phyloP scores from a whole-genome alignment of 73 alveolate genomes.

The Paramecium biaurelia region DNA sequence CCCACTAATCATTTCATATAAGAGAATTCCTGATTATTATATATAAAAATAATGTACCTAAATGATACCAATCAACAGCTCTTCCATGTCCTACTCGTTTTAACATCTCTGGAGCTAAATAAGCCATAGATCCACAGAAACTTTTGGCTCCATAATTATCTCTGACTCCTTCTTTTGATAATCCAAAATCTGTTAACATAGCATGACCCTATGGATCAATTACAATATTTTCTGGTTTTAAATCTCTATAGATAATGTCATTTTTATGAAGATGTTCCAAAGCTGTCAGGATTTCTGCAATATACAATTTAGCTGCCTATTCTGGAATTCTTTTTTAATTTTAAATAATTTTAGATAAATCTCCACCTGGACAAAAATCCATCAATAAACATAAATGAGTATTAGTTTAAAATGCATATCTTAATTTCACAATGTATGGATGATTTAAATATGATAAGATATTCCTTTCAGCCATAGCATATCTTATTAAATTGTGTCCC shows the following conservation, averaged over 20 bases:
- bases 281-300: conserved; percentile 82
- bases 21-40: conserved; percentile 67
- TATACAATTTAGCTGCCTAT: conserved; percentile 81
- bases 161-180: conserved; percentile 73
- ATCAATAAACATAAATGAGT: conserved; percentile 85
- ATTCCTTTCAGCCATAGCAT: conserved; percentile 80
- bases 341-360: conserved; percentile 69
- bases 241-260: conserved; percentile 76
- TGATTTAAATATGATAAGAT: conserved; percentile 53
- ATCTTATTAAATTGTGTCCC: conserved; percentile 89
- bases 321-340: conserved; percentile 66
- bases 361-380: conserved; percentile 96
- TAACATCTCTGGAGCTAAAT: conserved; percentile 84
- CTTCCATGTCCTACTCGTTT: conserved; percentile 71
- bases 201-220: conserved; percentile 76
- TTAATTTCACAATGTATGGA: conserved; percentile 87
- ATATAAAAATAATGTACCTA: conserved; percentile 70
- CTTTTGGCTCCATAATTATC: conserved; percentile 64
- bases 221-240: conserved; percentile 81
- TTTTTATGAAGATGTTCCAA: conserved; percentile 78
- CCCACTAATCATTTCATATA: conserved; percentile 48
- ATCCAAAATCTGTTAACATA: conserved; percentile 82
- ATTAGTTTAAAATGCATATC: conserved; percentile 87
- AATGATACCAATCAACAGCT: conserved; percentile 76
- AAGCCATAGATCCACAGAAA: conserved; percentile 85